Evolutionary conservation across 495 filamentous ascomycete species (phyloP).

Genomic region (Lophiotrema nucula): DNA sequence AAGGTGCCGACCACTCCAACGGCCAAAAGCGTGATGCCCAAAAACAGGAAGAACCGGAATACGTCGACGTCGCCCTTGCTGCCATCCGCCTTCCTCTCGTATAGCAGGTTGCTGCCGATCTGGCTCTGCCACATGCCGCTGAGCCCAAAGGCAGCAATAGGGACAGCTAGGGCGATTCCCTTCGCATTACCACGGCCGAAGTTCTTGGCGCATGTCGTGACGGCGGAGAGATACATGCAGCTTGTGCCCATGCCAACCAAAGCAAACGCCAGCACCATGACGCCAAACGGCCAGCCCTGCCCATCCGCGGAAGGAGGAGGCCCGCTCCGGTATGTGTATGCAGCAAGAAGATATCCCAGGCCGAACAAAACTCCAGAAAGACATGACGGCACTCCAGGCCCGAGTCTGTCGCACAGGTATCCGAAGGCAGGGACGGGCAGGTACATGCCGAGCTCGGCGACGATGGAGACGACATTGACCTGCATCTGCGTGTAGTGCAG

Average conservation of each 20-base stretch:
- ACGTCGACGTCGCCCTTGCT: conserved; percentile 78
- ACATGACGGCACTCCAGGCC: conserved; percentile 70
- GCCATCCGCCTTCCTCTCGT: conserved; percentile 60
- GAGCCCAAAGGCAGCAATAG: conserved; percentile 88
- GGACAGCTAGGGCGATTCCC: conserved; percentile 82
- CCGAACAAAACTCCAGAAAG: conserved; percentile 73
- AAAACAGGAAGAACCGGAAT: conserved; percentile 79
- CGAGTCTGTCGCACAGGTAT: conserved; percentile 83
- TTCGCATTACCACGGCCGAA: conserved; percentile 85
- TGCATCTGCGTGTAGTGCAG: conserved; percentile 85
- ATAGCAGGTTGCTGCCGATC: conserved; percentile 75
- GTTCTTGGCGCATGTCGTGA: conserved; percentile 96
- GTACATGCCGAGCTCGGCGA: conserved; percentile 83
- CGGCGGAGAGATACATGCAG: conserved; percentile 79
- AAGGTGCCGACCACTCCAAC: conserved; percentile 75
- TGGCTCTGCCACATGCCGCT: conserved; percentile 96
- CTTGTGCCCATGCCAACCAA: conserved; percentile 78
- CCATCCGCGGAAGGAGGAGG: conserved; percentile 56
- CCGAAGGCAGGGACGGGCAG: conserved; percentile 85
- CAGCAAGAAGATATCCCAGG: conserved; percentile 77
- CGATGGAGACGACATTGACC: conserved; percentile 84
- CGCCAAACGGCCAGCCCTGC: conserved; percentile 67
- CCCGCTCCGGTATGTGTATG: conserved; percentile 69
- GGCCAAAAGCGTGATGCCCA: conserved; percentile 62
- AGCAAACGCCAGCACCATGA: conserved; percentile 84